Conservation (phyloP, 495 filamentous ascomycete species). For the Amphirosellinia nigrospora region DNA sequence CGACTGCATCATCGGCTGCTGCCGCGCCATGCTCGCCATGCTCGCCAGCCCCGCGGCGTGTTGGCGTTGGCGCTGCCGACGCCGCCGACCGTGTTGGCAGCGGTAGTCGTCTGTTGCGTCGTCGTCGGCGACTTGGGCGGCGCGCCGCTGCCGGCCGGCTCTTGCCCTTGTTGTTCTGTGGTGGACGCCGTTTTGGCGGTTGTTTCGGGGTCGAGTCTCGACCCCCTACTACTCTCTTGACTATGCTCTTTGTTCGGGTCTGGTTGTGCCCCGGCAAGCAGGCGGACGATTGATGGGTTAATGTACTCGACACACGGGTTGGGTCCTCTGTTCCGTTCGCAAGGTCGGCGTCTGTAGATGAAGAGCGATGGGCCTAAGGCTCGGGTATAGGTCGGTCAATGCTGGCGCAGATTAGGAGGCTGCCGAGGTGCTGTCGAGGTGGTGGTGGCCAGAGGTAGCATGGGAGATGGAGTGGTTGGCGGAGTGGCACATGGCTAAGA, state of each 20-base stretch:
- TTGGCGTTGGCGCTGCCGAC: too few species aligned
- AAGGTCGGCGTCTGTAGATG: neutral
- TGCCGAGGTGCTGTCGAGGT: conserved; percentile 14
- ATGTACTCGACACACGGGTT: neutral
- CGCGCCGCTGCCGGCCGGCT: conserved; percentile 32
- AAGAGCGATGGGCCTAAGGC: neutral
- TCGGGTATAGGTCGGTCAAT: neutral
- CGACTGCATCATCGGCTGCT: conserved; percentile 72
- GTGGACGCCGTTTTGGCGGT: conserved; percentile 50
- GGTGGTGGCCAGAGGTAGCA: conserved; percentile 8
- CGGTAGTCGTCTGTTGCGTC: neutral
- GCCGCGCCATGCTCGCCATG: conserved; percentile 53
- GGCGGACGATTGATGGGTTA: neutral
- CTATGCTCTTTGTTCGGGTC: conserved; percentile 24
- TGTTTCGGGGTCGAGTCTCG: conserved; percentile 37
- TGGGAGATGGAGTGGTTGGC: conserved; percentile 10
- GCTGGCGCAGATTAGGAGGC: neutral
- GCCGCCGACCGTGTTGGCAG: neutral
- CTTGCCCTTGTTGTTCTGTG: too few species aligned
- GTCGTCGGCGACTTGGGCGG: conserved; percentile 44
- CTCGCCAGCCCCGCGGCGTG: conserved; percentile 32
- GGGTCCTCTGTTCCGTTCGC: neutral
- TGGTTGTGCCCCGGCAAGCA: conserved; percentile 14
- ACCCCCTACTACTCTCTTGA: conserved; percentile 2
- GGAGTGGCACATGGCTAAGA: conserved; percentile 3